A percentile compares a stretch with the other conserved stretches of the same genome.
Conservation (phyloP, 2,329 filamentous ascomycete species). For the Berkeleyomyces rouxiae region DNA sequence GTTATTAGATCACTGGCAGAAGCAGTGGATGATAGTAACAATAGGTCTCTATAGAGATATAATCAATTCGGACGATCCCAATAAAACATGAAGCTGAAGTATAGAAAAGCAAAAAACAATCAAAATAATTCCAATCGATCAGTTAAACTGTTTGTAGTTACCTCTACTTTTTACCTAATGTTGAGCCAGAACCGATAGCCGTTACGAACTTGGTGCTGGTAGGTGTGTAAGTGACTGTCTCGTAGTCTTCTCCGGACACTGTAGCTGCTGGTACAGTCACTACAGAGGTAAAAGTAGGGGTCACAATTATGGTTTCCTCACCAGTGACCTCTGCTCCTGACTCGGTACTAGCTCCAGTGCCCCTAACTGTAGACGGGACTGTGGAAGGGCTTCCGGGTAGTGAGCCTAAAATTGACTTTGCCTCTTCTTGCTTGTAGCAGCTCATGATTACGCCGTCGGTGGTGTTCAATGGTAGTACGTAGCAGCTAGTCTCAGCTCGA, state of each 20-base stretch:
- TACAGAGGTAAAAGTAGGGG: constrained; percentile 9
- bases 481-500: constrained; percentile 26
- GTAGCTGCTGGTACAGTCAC: background rate
- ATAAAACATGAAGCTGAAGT: no score
- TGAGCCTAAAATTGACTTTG: constrained; percentile 26
- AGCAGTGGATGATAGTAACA: no score
- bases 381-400: background rate
- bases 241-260: background rate
- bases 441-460: constrained; percentile 31
- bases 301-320: constrained; percentile 12
- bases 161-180: no score
- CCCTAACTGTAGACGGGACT: background rate
- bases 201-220: constrained; percentile 3
- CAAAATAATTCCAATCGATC: no score
- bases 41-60: no score
- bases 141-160: no score
- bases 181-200: background rate
- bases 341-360: background rate
- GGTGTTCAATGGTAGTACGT: constrained; percentile 36
- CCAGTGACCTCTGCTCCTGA: background rate
- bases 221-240: background rate
- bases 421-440: constrained; percentile 28
- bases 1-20: no score
- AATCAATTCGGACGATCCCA: no score
- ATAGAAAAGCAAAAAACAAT: no score